phyloP scores from a whole-genome alignment of 345 rosid genomes.

The Pseudoturritis turrita region DNA sequence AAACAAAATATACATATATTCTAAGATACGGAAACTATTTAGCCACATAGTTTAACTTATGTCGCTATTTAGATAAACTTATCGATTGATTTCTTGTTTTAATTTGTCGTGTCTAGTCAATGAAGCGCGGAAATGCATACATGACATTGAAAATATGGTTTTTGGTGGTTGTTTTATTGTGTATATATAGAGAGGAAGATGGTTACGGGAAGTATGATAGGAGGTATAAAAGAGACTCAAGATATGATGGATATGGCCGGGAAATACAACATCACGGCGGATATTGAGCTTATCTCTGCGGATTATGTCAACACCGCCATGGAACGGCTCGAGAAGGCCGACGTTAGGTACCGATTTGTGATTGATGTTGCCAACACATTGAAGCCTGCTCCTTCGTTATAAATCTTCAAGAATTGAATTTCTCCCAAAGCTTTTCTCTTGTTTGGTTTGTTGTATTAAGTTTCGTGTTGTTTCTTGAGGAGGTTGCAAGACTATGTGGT shows the following conservation, averaged over 20 bases:
- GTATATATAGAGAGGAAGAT: constrained; percentile 38
- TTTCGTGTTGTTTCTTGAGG: not conserved
- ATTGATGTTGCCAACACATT: constrained; percentile 49
- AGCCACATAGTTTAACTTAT: not conserved
- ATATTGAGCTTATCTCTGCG: constrained; percentile 50
- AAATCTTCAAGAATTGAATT: not conserved
- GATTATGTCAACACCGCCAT: constrained; percentile 57
- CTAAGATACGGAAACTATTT: too few relatives aligned
- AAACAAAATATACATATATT: too few relatives aligned
- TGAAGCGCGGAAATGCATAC: not conserved
- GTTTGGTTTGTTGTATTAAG: constrained; percentile 9
- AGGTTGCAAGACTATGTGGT: not conserved
- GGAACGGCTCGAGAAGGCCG: constrained; percentile 42
- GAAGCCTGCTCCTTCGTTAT: constrained; percentile 22
- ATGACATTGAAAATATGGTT: not conserved
- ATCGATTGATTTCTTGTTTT: not conserved
- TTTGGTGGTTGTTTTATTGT: not conserved
- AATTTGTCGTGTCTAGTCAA: not conserved
- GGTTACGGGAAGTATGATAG: constrained; percentile 41
- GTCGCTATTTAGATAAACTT: not conserved
- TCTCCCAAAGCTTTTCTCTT: not conserved
- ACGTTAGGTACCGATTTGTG: constrained; percentile 58
- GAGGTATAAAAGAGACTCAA: constrained; percentile 61
- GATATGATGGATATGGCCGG: constrained; percentile 62
- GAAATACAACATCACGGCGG: constrained; percentile 42